A percentile compares a stretch with the other conserved stretches of the same genome.
These are phyloP conservation scores for Stachybotrys chlorohalonatus DNA, from an alignment of 2,329 filamentous ascomycete species.

Conservation along the genomic window DNA sequence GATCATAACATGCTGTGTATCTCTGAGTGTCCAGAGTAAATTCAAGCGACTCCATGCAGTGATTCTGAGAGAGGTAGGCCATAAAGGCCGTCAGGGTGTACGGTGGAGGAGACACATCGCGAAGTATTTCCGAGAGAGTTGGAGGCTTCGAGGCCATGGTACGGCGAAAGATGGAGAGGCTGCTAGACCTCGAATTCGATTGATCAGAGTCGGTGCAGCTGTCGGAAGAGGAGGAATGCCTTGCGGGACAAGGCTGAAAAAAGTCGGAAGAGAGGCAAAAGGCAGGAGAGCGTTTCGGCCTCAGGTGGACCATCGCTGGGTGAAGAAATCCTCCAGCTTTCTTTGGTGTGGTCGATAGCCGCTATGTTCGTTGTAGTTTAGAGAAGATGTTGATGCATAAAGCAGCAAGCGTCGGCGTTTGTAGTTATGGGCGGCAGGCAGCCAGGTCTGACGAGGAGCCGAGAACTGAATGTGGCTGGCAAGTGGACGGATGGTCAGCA, in stretches of 20 bases:
- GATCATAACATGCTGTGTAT: slow-evolving; percentile 55
- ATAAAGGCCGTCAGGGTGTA: slow-evolving; percentile 92
- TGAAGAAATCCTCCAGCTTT: background rate
- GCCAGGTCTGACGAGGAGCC: background rate
- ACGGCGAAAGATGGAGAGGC: slow-evolving; percentile 34
- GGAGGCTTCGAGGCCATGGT: slow-evolving; percentile 37
- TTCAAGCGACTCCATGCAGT: slow-evolving; percentile 91
- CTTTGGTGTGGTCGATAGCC: background rate
- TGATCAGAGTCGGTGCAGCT: slow-evolving; percentile 34
- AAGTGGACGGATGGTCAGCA: background rate
- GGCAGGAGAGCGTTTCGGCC: background rate
- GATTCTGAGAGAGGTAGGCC: slow-evolving; percentile 93
- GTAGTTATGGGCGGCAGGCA: background rate
- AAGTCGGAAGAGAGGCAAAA: slow-evolving; percentile 19
- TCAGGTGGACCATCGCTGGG: background rate
- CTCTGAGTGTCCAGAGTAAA: slow-evolving; percentile 91
- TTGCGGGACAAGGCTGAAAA: slow-evolving; percentile 30
- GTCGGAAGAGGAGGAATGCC: slow-evolving; percentile 33
- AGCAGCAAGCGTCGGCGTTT: no score
- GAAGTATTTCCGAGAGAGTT: slow-evolving; percentile 77
- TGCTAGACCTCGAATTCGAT: slow-evolving; percentile 37
- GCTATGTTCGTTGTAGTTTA: background rate
- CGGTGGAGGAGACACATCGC: slow-evolving; percentile 75
- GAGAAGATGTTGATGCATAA: no score
- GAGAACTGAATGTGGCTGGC: background rate